These are phyloP conservation scores for Trichoderma atrobrunneum DNA, from an alignment of 2,329 filamentous ascomycete genomes.

Conservation along the genomic window DNA sequence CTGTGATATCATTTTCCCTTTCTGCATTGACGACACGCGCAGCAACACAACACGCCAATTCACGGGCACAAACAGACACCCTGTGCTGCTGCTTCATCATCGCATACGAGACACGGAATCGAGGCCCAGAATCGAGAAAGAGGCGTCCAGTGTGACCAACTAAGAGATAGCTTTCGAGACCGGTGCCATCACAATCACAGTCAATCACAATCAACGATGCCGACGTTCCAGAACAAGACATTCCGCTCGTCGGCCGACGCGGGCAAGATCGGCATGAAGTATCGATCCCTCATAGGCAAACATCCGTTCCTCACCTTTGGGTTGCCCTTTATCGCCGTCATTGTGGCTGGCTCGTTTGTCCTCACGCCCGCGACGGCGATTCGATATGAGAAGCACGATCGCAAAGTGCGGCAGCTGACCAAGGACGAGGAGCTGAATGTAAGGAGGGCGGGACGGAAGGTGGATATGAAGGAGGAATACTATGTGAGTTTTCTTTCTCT, in stretches of 20 bases:
- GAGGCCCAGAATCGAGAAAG: not conserved
- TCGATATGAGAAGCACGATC: constrained; percentile 89
- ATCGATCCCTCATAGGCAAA: constrained; percentile 70
- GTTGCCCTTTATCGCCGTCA: constrained; percentile 84
- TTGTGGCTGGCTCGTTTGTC: constrained; percentile 89
- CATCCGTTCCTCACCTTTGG: constrained; percentile 93
- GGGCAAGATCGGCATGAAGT: constrained; percentile 69
- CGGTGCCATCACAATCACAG: not conserved
- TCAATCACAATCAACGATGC: constrained; percentile 27
- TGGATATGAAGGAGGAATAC: constrained; percentile 83
- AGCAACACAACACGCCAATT: not conserved
- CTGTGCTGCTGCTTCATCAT: not conserved
- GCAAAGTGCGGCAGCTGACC: constrained; percentile 80
- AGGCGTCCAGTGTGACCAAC: not conserved
- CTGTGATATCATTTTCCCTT: not conserved
- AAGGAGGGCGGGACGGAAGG: constrained; percentile 65
- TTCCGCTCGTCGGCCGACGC: constrained; percentile 66
- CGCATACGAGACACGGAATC: not conserved
- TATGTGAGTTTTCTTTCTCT: constrained; percentile 60
- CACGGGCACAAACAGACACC: not conserved
- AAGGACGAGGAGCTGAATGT: constrained; percentile 85
- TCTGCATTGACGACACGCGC: not conserved
- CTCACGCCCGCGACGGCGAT: constrained; percentile 91
- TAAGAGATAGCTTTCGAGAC: not conserved
- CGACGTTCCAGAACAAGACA: constrained; percentile 65